Evolutionary conservation across 164 flowering plant species (phyloP).

Genomic region (Liriodendron chinense): DNA sequence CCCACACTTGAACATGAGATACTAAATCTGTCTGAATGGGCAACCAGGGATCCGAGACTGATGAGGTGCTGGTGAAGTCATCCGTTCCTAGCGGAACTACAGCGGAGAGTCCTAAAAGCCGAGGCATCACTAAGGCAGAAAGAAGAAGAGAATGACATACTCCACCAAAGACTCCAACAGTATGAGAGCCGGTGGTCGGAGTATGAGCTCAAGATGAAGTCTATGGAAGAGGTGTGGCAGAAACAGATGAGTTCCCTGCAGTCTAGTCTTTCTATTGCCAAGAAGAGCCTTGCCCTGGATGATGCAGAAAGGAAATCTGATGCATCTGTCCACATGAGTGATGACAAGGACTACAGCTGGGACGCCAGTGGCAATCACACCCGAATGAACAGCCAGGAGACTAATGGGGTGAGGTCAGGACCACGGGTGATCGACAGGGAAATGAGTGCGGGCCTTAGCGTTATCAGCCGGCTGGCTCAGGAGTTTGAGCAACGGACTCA

Average conservation of each 20-base stretch:
- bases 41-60: conserved; percentile 59
- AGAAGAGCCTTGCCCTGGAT: conserved; percentile 76
- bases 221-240: conserved; percentile 99
- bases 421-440: conserved; percentile 20
- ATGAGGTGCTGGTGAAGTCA: conserved; percentile 75
- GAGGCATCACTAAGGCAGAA: conserved; percentile 85
- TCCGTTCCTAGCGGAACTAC: conserved; percentile 81
- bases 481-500: conserved; percentile 91
- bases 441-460: conserved; percentile 79
- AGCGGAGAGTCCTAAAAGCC: conserved; percentile 85
- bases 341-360: conserved; percentile 53
- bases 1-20: neutral
- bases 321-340: conserved; percentile 57
- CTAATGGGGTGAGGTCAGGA: conserved; percentile 50
- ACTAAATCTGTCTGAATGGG: neutral
- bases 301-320: conserved; percentile 73
- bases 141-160: conserved; percentile 91
- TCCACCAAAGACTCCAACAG: conserved; percentile 85
- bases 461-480: conserved; percentile 76
- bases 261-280: conserved; percentile 90
- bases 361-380: conserved; percentile 36
- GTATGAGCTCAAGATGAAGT: conserved; percentile 89
- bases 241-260: conserved; percentile 95
- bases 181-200: conserved; percentile 95
- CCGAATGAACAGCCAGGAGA: conserved; percentile 37